Evolutionary conservation across 768 basidiomycete species (phyloP).

Genomic region (Trametes cubensis): DNA sequence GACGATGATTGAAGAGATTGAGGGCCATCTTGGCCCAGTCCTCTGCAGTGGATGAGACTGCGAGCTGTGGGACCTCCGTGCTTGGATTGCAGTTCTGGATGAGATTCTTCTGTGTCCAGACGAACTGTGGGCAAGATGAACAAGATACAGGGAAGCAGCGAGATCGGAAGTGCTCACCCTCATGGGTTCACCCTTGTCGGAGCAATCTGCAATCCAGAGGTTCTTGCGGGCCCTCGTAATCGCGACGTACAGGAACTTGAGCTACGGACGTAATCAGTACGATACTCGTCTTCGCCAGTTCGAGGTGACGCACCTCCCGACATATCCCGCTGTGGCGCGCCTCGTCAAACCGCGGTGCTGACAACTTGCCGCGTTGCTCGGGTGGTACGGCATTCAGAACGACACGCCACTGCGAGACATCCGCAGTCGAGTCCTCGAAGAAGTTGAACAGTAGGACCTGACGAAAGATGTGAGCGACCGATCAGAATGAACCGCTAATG

Average conservation of each 20-base stretch:
- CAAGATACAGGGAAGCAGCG: not conserved
- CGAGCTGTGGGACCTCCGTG: constrained; percentile 54
- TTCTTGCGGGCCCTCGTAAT: constrained; percentile 71
- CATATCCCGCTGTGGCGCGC: constrained; percentile 57
- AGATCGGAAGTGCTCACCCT: constrained; percentile 41
- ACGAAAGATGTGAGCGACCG: not conserved
- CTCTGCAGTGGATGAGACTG: constrained; percentile 50
- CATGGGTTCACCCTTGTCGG: constrained; percentile 60
- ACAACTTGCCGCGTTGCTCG: constrained; percentile 16
- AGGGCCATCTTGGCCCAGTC: constrained; percentile 50
- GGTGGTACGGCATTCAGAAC: constrained; percentile 47
- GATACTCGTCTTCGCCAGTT: not conserved
- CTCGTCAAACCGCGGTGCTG: constrained; percentile 53
- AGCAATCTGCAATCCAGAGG: constrained; percentile 70
- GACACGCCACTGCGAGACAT: constrained; percentile 60
- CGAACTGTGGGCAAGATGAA: constrained; percentile 37
- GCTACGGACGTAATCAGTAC: constrained; percentile 37
- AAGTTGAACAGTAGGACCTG: constrained; percentile 78
- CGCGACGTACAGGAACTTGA: constrained; percentile 72
- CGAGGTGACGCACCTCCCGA: not conserved
- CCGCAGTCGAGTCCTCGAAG: constrained; percentile 63
- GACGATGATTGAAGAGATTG: constrained; percentile 45
- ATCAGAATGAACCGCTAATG: not conserved
- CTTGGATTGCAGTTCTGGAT: constrained; percentile 53
- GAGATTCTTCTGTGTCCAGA: constrained; percentile 52